These are phyloP conservation scores for Phialocephala sp. DNA, from an alignment of 2,329 filamentous ascomycete species.

Conservation along the genomic window DNA sequence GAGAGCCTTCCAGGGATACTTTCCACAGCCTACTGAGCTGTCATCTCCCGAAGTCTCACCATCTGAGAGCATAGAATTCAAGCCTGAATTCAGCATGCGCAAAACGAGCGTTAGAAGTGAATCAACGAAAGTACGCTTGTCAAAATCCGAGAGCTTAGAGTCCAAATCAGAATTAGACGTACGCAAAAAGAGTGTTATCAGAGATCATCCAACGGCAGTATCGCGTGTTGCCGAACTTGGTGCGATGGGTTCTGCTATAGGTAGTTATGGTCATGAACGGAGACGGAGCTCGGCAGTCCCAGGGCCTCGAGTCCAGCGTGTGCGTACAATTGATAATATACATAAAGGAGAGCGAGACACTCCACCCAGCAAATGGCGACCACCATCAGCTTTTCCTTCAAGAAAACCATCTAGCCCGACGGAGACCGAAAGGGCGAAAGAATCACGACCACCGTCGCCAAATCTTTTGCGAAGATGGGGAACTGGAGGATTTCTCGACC, in stretches of 20 bases:
- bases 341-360: conserved; percentile 27
- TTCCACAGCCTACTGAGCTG: not conserved
- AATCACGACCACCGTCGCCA: conserved; percentile 8
- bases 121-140: conserved; percentile 23
- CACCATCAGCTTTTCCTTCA: conserved; percentile 31
- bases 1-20: conserved; percentile 14
- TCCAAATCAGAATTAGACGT: not conserved
- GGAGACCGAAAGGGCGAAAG: conserved; percentile 11
- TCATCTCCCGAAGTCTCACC: conserved; percentile 12
- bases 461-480: conserved; percentile 12
- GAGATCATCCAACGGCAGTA: conserved; percentile 29
- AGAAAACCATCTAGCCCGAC: conserved; percentile 19
- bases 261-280: conserved; percentile 24
- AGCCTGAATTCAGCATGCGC: not conserved
- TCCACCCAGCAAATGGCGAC: conserved; percentile 24
- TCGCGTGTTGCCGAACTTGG: conserved; percentile 25
- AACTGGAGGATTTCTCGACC: conserved; percentile 18
- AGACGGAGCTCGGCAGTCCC: conserved; percentile 23
- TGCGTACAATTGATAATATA: conserved; percentile 32
- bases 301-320: conserved; percentile 16
- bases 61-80: not conserved
- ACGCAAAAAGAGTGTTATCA: conserved; percentile 28
- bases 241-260: conserved; percentile 32
- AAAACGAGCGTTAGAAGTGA: conserved; percentile 28
- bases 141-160: not conserved